These are phyloP conservation scores for Candida ortonii DNA, from an alignment of 805 yeast species.

Conservation along the genomic window DNA sequence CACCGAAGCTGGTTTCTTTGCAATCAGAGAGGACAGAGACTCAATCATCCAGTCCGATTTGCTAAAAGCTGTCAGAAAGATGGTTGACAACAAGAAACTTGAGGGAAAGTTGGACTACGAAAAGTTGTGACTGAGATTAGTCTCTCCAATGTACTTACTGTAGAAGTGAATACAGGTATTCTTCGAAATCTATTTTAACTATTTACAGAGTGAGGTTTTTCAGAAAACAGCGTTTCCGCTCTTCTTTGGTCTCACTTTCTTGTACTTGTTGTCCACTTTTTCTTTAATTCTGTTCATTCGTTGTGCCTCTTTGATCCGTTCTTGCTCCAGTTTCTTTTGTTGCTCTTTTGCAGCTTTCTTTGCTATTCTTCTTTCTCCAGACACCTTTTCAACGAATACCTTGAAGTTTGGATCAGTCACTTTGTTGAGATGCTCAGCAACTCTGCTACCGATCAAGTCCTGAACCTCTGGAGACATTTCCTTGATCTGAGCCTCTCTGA, in stretches of 20 bases:
- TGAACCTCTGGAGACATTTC: conserved; percentile 41
- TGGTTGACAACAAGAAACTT: conserved; percentile 92
- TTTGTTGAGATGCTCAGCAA: conserved; percentile 35
- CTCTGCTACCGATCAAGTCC: conserved; percentile 42
- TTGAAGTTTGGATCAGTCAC: conserved; percentile 32
- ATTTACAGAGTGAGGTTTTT: conserved; percentile 1
- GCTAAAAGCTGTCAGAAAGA: conserved; percentile 98
- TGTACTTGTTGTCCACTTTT: conserved; percentile 20
- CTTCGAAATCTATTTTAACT: conserved; percentile 2
- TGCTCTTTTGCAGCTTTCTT: conserved; percentile 18
- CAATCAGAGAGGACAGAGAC: conserved; percentile 96
- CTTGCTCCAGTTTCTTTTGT: conserved; percentile 20
- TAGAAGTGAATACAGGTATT: not conserved
- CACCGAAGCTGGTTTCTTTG: conserved; percentile 98
- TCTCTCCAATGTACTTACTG: not conserved
- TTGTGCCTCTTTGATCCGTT: conserved; percentile 22
- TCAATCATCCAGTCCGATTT: conserved; percentile 89
- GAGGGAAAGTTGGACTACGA: conserved; percentile 96
- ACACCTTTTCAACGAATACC: conserved; percentile 26
- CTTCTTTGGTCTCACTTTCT: conserved; percentile 18
- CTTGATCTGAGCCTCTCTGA: conserved; percentile 43
- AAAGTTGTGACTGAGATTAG: conserved; percentile 63
- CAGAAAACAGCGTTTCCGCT: conserved; percentile 14
- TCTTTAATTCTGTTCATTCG: conserved; percentile 20
- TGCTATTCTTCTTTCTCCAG: conserved; percentile 23